phyloP scores from a whole-genome alignment of 441 rosid species.

The Corymbia calophylla region DNA sequence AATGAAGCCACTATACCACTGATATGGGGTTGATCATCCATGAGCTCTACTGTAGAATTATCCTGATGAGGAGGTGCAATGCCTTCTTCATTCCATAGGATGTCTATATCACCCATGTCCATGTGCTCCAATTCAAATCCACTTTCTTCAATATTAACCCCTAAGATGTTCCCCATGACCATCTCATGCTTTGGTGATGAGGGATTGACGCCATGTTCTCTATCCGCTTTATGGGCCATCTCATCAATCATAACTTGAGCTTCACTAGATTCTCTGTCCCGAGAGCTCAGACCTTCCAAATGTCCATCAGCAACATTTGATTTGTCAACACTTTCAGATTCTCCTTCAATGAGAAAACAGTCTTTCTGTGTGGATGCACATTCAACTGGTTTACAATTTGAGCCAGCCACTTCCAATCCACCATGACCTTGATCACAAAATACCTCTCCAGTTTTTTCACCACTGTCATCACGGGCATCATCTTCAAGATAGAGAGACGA shows the following conservation, averaged over 20 bases:
- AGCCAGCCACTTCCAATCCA: background rate
- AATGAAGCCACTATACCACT: conserved; percentile 10
- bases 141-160: conserved; percentile 17
- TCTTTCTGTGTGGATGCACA: conserved; percentile 1
- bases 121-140: conserved; percentile 22
- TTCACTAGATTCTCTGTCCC: conserved; percentile 10
- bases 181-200: conserved; percentile 2
- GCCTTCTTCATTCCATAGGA: conserved; percentile 28
- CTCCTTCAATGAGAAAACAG: background rate
- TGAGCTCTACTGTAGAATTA: background rate
- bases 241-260: conserved; percentile 20
- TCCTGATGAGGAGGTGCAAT: conserved; percentile 18
- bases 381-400: background rate
- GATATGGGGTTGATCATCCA: conserved; percentile 18
- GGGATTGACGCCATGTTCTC: conserved; percentile 17
- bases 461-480: conserved; percentile 2
- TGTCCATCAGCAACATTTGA: background rate
- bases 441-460: conserved; percentile 13
- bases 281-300: conserved; percentile 2
- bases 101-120: conserved; percentile 42
- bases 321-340: background rate
- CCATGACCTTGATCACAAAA: background rate
- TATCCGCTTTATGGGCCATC: conserved; percentile 22
- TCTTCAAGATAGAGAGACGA: conserved; percentile 12
- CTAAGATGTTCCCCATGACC: conserved; percentile 12